Base-by-base conservation (phyloP, 2,329 filamentous ascomycete genomes). In the Cladorrhinum sp. region DNA sequence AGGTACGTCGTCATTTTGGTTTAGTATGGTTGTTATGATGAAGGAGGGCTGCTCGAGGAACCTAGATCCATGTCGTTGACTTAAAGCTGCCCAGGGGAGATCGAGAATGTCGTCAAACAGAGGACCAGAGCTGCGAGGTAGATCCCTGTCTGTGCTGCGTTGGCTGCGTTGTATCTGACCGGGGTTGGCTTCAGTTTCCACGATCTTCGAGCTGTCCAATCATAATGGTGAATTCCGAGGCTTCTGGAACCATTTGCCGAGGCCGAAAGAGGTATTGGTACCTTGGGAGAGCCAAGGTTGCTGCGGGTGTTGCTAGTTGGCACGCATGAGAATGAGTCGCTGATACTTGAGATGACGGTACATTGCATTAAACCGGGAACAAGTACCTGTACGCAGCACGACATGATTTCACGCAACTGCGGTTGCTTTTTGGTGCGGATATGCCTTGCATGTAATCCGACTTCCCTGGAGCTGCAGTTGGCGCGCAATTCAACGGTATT, bases 1-100 rank as follows among this genome's bases (percentile, higher is more conserved):
- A 64, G 61, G 65, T 66, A 67, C 66, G 60, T 36, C 18, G 54
- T 57, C 59, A 52, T 62, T 55, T 51, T 55, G 38, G 58, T 58
- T 59, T 63, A 65, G 63, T 63, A 64, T 64, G 63, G 63, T 63
- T 67, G 66, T 69, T 70, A 65, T 62, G 64, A 68, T 62, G 63
- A 66, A 62, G 62, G 68, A 65, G 59, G 60, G 62, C 49, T 53
- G 59, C 23, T 61, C 23, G 10, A 72, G 66, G 69, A 76, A 69
- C 75, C 74, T 70, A 72, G 75, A 76, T 76, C 75, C 76, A 74
- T 76, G 75, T 73, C 70, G 69, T 73, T 68, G 70, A 68, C 60
- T 66, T 69, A 65, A 59, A 63, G 62, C 50, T 59, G 61, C 61
- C 60, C 62, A 62, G 66, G 59, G 57, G 50, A 54, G 63, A 55